Evolutionary conservation across 495 filamentous ascomycete genomes (phyloP), one percentile per base, ranked within the genome.

Genomic region (Penicillium chermesinum): DNA sequence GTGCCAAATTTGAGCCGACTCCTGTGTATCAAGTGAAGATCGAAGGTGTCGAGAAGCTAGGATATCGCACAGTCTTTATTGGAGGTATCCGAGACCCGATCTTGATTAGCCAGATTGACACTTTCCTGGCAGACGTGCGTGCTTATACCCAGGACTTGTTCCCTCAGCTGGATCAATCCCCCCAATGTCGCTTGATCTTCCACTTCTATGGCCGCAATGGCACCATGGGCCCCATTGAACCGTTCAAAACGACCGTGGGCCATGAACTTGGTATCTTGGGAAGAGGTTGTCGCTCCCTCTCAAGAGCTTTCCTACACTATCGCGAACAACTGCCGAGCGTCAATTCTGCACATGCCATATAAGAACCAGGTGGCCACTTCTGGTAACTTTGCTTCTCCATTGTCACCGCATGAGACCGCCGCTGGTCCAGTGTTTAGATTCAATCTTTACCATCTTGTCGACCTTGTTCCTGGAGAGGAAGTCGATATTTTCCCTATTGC

Each of bases 51-150:
- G 48, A 49, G 12, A 39, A 64, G 1, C 32, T 62, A 0, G 76
- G 76, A 13, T 72, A 72, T 48, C 66, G 66, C 20, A 62, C 66
- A 0, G 61, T 72, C 30, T 76, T 72, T 21, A 63, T 79, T 35
- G 76, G 76, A 1, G 63, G 63, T 20, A 48, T 76, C 30, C 51
- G 61, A 13, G 76, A 79, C 37, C 74, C 70, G 4, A 75, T 75
- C 40, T 49, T 77, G 3, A 74, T 74, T 41, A 36, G 44, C 10
- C 65, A 75, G 44, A 47, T 73, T 14, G 62, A 70, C 42, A 17
- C 20, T 2, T 59, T 78, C 41, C 38, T 71, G 2, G 44, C 44
- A 1, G 30, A 48, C 9, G 60, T 66, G 4, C 54, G 58, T 33
- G 46, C 35, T 4, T 71, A 68, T 36, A 57, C 53, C 16, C 42